Evolutionary conservation across 225 moss, liverwort and hornwort species (phyloP).

Genomic region (Anthoceros angustus): DNA sequence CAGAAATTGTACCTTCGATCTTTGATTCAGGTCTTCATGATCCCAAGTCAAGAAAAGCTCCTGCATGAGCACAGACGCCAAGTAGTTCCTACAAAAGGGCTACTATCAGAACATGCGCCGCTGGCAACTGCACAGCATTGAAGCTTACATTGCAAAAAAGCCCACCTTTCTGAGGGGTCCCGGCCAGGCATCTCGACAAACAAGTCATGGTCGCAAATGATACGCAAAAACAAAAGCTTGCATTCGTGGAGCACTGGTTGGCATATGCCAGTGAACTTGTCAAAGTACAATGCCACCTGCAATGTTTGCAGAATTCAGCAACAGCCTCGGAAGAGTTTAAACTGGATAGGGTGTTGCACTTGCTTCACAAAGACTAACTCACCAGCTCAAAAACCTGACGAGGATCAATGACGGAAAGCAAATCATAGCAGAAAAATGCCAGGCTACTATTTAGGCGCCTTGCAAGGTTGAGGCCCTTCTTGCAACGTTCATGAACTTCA

Average conservation of each 20-base stretch:
- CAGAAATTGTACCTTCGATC: conserved; percentile 43
- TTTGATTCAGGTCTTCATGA: conserved; percentile 66
- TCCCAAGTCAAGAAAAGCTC: conserved; percentile 92
- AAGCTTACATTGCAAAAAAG: too few species aligned
- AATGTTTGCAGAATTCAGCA: conserved; percentile 4
- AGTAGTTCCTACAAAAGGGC: conserved; percentile 53
- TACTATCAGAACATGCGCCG: neutral
- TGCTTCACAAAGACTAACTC: conserved; percentile 5
- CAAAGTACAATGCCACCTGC: conserved; percentile 81
- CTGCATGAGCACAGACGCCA: conserved; percentile 88
- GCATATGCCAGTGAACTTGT: conserved; percentile 83
- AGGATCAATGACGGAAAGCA: conserved; percentile 83
- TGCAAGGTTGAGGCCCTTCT: conserved; percentile 68
- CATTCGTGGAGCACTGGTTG: conserved; percentile 84
- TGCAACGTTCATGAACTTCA: conserved; percentile 97
- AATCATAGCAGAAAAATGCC: conserved; percentile 86
- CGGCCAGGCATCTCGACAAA: conserved; percentile 98
- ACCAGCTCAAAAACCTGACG: conserved; percentile 98
- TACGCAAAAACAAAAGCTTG: conserved; percentile 81
- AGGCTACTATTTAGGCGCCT: conserved; percentile 78
- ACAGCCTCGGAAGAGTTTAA: neutral
- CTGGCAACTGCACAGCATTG: too few species aligned
- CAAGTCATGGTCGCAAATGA: conserved; percentile 90
- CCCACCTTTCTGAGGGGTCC: conserved; percentile 83
- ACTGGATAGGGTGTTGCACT: neutral